Base-by-base conservation (phyloP, 495 filamentous ascomycete genomes). In the Daldinia vernicosa region DNA sequence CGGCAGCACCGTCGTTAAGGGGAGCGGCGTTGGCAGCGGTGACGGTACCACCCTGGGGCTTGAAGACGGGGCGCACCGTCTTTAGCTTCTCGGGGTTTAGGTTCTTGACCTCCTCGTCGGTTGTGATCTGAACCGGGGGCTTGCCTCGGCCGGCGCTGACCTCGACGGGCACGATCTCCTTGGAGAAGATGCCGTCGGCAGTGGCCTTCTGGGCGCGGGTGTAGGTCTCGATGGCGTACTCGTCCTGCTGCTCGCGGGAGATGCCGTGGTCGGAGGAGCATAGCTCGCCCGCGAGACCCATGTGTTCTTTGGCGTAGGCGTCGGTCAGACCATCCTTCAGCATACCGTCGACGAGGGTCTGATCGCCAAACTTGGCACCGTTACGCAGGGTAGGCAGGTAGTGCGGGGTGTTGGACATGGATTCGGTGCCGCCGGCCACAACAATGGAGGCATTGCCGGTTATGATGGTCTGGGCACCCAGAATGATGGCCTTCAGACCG, bases 1-100 rank as follows among this genome's bases (percentile, higher is more conserved):
- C 95, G 11, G 93, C 88, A 39, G 93, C 94, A 60, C 95, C 95
- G 76, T 99, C 95, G 80, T 94, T 97, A 74, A 99, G 86, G 26
- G 95, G 95, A 0, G 95, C 95, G 11, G 95, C 96, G 82, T 99
- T 99, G 62, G 95, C 93, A n/a, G 95, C 93, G 9, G 95, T 99
- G 64, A 99, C 93, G 60, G 93, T 97, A 67, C 94, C 94, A 45
- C 87, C 89, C 68, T 87, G 86, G 53, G 94, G 88, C 67, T 91
- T 88, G 85, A 98, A 98, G 39, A 89, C 91, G 54, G 95, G 92
- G 76, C 91, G 91, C 74, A 97, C 91, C 50, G 87, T 82, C 78
- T 89, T 90, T 15, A 97, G 89, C 82, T 98, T 98, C 58, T 94
- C 90, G 68, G 91, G 87, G 84, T 99, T 99, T 70, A 99, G 92